Evolutionary conservation across 352 stramenopile genomes (phyloP).

Genomic region (Phytopythium oedochilum): DNA sequence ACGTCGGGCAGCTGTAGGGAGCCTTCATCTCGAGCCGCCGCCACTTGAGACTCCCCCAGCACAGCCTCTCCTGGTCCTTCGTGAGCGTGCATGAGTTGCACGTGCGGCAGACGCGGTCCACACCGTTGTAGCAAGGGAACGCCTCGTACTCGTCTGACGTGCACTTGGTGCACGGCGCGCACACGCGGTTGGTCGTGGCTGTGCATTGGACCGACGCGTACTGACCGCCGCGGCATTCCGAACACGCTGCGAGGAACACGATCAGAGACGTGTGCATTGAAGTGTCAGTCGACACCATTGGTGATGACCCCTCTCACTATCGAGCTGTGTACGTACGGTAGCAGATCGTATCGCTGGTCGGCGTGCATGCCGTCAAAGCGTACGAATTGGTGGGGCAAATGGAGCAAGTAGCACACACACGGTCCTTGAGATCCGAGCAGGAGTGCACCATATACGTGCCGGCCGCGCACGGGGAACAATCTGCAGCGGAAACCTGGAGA

Average conservation of each 20-base stretch:
- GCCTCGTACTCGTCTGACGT: constrained; percentile 69
- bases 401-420: constrained; percentile 46
- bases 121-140: constrained; percentile 41
- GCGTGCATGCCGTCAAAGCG: constrained; percentile 37
- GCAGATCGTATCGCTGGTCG: constrained; percentile 54
- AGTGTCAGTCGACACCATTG: background rate
- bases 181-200: constrained; percentile 53
- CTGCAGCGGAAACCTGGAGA: constrained; percentile 28
- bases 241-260: constrained; percentile 3
- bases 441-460: constrained; percentile 40
- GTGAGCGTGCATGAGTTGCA: constrained; percentile 74
- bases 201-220: constrained; percentile 42
- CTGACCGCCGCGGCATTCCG: constrained; percentile 49
- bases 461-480: constrained; percentile 49
- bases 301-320: constrained; percentile 4
- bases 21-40: constrained; percentile 51
- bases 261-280: background rate
- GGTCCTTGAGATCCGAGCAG: constrained; percentile 57
- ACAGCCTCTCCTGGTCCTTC: constrained; percentile 45
- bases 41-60: constrained; percentile 53
- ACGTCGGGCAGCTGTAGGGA: constrained; percentile 63
- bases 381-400: constrained; percentile 60
- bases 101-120: constrained; percentile 59
- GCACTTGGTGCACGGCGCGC: constrained; percentile 53
- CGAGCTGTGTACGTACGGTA: too few relatives aligned